Base-by-base conservation (phyloP, 2,329 filamentous ascomycete species). In the Aspergillus sp. region DNA sequence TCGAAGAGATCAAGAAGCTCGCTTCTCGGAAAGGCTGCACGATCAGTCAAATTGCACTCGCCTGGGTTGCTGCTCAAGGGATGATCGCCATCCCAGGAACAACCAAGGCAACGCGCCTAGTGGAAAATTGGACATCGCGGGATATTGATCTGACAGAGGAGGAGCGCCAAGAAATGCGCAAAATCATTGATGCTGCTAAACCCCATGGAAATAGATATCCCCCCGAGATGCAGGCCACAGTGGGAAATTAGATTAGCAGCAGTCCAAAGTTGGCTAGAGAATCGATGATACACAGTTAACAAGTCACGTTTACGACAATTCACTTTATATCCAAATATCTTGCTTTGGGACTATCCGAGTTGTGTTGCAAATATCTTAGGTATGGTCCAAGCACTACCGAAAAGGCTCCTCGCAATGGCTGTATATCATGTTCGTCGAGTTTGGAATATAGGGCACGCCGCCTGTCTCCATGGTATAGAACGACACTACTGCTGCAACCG, bases 81-180 rank as follows among this genome's bases (percentile, higher is more conserved):
- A 57, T 72, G 57, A 72, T 76, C 48, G 59, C 72, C 0, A 75
- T 75, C 42, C 72, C 73, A 0, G 73, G 73, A 1, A 73, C 70
- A 0, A 73, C 70, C 0, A 73, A 72, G 50, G 47, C 62, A 0
- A 42, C 49, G 3, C 61, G 71, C 0, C 42, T 72, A 5, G 67
- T 70, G 41, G 64, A 71, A 43, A 73, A 72, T 46, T 70, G 62
- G 62, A 56, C 56, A 0, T 70, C 67, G 1, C 48, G 65, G 27
- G 54, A 69, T 7, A 52, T 71, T 41, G 59, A 66, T 1, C 47
- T 71, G 34, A 66, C 60, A 0, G 61, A 66, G 26, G 65, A 68
- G 29, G 71, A 73, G 43, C 55, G 61, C 50, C 40, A 52, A 32
- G 67, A 71, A 47, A 66, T 74, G 57, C 57, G 71, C 4, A 53